Conservation (phyloP, 2,329 filamentous ascomycete genomes). For the Diplodia intermedia region DNA sequence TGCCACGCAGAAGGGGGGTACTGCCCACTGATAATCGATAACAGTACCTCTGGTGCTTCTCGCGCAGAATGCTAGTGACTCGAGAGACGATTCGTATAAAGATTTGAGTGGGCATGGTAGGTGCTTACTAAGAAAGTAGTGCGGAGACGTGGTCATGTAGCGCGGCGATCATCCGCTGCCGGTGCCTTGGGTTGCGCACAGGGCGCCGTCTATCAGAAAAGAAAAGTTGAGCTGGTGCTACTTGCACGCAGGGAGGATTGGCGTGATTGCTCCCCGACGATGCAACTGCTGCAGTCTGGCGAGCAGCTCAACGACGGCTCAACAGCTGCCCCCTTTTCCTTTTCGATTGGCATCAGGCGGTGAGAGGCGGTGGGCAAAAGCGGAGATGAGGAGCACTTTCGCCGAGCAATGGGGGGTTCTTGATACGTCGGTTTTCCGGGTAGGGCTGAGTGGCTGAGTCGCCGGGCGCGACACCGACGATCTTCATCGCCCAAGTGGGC, state of each 20-base stretch:
- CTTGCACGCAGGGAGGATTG: neutral
- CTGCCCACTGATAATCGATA: neutral
- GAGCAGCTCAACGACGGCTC: too few species aligned
- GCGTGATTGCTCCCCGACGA: neutral
- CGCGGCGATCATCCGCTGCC: slow-evolving; percentile 19
- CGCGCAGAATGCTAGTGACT: neutral
- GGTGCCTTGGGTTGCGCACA: slow-evolving; percentile 11
- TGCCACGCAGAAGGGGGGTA: neutral
- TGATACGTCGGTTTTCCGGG: slow-evolving; percentile 20
- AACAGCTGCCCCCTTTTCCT: neutral
- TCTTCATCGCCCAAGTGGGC: neutral
- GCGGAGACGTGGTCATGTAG: slow-evolving; percentile 13
- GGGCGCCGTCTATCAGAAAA: neutral
- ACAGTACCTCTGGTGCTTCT: neutral
- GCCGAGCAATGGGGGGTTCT: neutral
- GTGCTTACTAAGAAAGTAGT: neutral
- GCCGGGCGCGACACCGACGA: neutral
- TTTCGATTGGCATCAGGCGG: neutral
- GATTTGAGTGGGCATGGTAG: neutral
- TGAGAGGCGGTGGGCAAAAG: neutral
- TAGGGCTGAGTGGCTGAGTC: slow-evolving; percentile 18
- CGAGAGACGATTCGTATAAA: neutral
- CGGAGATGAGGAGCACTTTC: slow-evolving; percentile 1
- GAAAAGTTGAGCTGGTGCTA: neutral
- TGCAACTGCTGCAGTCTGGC: neutral